A percentile compares a stretch with the other conserved stretches of the same genome.
Conservation (phyloP, 179 eudicot genomes). For the Spinacia oleracea region DNA sequence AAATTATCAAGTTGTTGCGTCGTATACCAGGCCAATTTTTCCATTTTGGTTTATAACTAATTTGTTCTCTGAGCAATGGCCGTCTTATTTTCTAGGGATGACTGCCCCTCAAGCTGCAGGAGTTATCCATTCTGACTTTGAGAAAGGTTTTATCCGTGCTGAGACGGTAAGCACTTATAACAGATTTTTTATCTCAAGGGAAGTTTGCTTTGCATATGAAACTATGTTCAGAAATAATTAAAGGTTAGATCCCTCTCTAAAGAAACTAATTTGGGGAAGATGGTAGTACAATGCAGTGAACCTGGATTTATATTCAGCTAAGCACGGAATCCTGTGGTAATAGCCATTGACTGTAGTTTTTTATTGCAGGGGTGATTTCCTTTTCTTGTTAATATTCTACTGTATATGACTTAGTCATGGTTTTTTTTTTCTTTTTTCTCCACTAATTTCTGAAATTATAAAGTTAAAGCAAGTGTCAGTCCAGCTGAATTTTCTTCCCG, state of each 20-base stretch:
- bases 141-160: slow-evolving; percentile 97
- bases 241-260: background rate
- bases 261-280: background rate
- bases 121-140: slow-evolving; percentile 97
- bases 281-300: background rate
- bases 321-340: background rate
- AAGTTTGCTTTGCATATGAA: slow-evolving; percentile 7
- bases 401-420: background rate
- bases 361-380: background rate
- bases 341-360: background rate
- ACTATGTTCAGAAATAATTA: background rate
- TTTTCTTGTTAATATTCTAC: background rate
- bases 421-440: background rate
- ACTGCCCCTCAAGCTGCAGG: slow-evolving; percentile 99
- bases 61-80: background rate
- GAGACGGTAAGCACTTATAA: slow-evolving; percentile 70
- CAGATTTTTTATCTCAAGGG: background rate
- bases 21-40: background rate
- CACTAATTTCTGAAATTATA: background rate
- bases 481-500: too few relatives aligned
- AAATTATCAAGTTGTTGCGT: slow-evolving; percentile 3
- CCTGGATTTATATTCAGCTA: background rate
- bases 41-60: slow-evolving; percentile 5
- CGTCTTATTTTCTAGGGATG: slow-evolving; percentile 60
- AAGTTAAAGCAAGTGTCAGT: background rate